These are phyloP conservation scores for Akanthomyces dipterigenus DNA, from an alignment of 2,329 filamentous ascomycete species.

Conservation along the genomic window DNA sequence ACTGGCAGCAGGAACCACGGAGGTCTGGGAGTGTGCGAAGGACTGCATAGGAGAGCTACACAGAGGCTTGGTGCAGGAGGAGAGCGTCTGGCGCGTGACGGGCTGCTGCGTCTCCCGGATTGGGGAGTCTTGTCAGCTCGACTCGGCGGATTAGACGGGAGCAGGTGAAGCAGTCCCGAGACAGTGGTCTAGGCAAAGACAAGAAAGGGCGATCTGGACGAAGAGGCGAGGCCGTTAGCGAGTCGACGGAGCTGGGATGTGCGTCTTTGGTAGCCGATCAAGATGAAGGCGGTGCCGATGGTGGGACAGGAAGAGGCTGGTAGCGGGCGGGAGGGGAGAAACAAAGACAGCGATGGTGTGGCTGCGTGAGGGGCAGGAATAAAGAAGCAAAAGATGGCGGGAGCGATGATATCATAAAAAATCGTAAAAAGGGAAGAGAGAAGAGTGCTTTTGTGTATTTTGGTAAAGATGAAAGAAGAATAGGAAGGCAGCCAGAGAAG, in stretches of 20 bases:
- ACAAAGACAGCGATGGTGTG: constrained; percentile 7
- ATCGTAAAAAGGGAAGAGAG: not conserved
- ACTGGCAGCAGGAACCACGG: not conserved
- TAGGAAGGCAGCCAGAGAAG: constrained; percentile 1
- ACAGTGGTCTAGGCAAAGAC: not conserved
- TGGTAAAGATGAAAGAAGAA: constrained; percentile 7
- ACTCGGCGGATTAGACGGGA: not conserved
- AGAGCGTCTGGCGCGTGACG: not conserved
- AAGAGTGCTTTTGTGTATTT: constrained; percentile 1
- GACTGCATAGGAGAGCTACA: not conserved
- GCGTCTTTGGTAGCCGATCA: not conserved
- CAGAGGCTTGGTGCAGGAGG: not conserved
- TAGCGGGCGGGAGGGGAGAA: constrained; percentile 5
- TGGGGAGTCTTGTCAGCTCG: not conserved
- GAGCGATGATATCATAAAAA: not conserved
- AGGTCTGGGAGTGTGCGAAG: not conserved
- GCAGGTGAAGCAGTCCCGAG: not conserved
- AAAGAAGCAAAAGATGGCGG: not conserved
- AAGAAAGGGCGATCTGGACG: not conserved
- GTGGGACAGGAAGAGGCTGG: constrained; percentile 9
- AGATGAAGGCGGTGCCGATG: not conserved
- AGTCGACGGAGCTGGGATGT: not conserved
- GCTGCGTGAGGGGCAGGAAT: not conserved
- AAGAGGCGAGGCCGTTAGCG: not conserved
- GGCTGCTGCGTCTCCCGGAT: not conserved